These are phyloP conservation scores for Sporothrix phasma DNA, from an alignment of 2,329 filamentous ascomycete genomes.

Conservation along the genomic window DNA sequence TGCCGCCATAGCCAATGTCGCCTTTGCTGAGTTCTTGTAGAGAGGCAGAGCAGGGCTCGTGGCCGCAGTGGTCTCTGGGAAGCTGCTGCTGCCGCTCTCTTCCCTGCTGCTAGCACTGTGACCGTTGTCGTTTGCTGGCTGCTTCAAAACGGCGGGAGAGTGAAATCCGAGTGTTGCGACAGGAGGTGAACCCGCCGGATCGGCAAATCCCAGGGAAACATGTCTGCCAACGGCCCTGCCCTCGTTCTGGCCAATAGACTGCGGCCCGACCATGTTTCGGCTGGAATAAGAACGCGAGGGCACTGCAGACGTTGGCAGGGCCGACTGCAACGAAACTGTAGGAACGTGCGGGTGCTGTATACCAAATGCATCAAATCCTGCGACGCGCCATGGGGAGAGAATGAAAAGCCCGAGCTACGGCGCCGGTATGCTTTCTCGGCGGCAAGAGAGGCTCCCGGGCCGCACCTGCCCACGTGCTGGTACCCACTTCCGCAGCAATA, in stretches of 20 bases:
- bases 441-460: conserved; percentile 40
- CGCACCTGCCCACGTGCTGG: conserved; percentile 24
- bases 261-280: conserved; percentile 36
- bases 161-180: neutral
- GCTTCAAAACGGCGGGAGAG: neutral
- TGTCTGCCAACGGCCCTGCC: neutral
- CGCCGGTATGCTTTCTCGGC: conserved; percentile 50
- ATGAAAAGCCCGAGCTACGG: conserved; percentile 44
- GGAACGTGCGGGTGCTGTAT: conserved; percentile 20
- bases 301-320: conserved; percentile 17
- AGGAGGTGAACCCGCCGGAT: neutral
- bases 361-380: conserved; percentile 31
- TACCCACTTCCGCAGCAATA: conserved; percentile 15
- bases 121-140: neutral
- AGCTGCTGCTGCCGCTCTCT: neutral
- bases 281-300: neutral
- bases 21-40: conserved; percentile 62
- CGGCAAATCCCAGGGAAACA: neutral
- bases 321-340: conserved; percentile 9
- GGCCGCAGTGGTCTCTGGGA: neutral
- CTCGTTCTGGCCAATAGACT: conserved; percentile 38
- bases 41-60: conserved; percentile 12
- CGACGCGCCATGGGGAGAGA: conserved; percentile 21
- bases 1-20: conserved; percentile 53
- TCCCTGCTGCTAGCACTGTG: neutral